Conservation (phyloP, 169 alveolate species). For the Plasmodium gonderi region DNA sequence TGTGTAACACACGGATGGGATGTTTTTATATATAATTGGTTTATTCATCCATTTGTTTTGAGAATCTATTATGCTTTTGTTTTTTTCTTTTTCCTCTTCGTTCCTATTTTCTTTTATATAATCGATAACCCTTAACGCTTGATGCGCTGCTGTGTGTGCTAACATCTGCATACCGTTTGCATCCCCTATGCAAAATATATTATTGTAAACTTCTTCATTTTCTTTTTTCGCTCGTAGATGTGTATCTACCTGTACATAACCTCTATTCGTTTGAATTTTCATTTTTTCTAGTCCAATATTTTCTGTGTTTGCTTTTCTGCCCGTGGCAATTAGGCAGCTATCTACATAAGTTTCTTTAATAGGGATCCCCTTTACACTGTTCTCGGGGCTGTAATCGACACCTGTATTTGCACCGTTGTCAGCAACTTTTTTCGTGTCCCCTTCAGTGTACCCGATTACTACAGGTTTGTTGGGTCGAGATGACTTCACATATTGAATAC, state of each 20-base stretch:
- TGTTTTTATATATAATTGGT: slow-evolving; percentile 62
- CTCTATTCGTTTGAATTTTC: slow-evolving; percentile 68
- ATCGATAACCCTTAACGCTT: slow-evolving; percentile 92
- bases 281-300: slow-evolving; percentile 73
- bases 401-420: not conserved
- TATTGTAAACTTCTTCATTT: slow-evolving; percentile 33
- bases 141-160: slow-evolving; percentile 83
- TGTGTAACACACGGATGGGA: slow-evolving; percentile 83
- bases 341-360: slow-evolving; percentile 77
- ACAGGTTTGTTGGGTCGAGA: not conserved
- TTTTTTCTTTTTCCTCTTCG: slow-evolving; percentile 18
- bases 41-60: slow-evolving; percentile 7
- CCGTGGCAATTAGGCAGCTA: slow-evolving; percentile 84
- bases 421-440: slow-evolving; percentile 5
- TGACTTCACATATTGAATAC: not conserved
- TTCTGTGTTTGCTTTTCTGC: slow-evolving; percentile 84
- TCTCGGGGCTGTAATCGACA: not conserved
- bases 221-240: slow-evolving; percentile 70
- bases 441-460: slow-evolving; percentile 49
- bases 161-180: slow-evolving; percentile 80
- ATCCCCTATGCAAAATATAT: slow-evolving; percentile 81
- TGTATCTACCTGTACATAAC: slow-evolving; percentile 77
- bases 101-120: slow-evolving; percentile 89
- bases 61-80: not conserved
- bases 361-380: not conserved